These are phyloP conservation scores for Brassica nigra DNA, from an alignment of 345 rosid species.

Conservation along the genomic window DNA sequence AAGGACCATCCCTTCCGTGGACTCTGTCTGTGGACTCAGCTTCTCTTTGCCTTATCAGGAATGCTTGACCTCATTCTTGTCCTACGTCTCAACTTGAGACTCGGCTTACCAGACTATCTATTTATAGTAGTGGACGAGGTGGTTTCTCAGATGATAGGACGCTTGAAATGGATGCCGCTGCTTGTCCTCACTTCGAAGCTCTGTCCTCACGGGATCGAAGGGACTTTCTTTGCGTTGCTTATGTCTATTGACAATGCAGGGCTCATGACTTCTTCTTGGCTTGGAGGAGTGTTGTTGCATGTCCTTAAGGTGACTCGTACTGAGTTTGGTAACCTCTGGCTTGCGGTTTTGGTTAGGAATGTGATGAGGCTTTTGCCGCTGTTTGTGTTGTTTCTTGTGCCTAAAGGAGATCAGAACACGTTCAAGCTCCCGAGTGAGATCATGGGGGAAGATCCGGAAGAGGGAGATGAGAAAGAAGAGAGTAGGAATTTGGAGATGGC, in stretches of 20 bases:
- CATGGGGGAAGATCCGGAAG: conserved; percentile 38
- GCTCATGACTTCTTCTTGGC: conserved; percentile 73
- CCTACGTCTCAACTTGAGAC: conserved; percentile 61
- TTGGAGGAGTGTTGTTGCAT: conserved; percentile 81
- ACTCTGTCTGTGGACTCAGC: conserved; percentile 79
- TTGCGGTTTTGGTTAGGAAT: conserved; percentile 75
- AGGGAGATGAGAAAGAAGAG: conserved; percentile 41
- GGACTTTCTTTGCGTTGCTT: conserved; percentile 86
- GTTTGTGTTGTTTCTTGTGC: conserved; percentile 67
- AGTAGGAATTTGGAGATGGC: conserved; percentile 62
- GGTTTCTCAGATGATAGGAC: conserved; percentile 59
- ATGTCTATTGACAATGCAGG: conserved; percentile 94
- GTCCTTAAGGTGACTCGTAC: conserved; percentile 64
- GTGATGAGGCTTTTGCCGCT: conserved; percentile 68
- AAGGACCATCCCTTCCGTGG: conserved; percentile 76
- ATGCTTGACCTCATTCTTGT: conserved; percentile 89
- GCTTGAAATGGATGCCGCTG: conserved; percentile 98
- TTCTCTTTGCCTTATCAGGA: conserved; percentile 74
- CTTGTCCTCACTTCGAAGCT: conserved; percentile 83
- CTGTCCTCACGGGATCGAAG: conserved; percentile 87
- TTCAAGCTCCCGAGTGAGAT: conserved; percentile 57
- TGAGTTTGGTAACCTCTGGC: conserved; percentile 67
- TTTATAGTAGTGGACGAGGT: conserved; percentile 73
- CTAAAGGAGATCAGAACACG: conserved; percentile 66
- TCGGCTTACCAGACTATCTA: conserved; percentile 73